phyloP scores from a whole-genome alignment of 805 yeast genomes.

The Wickerhamiella kurtzmanii region DNA sequence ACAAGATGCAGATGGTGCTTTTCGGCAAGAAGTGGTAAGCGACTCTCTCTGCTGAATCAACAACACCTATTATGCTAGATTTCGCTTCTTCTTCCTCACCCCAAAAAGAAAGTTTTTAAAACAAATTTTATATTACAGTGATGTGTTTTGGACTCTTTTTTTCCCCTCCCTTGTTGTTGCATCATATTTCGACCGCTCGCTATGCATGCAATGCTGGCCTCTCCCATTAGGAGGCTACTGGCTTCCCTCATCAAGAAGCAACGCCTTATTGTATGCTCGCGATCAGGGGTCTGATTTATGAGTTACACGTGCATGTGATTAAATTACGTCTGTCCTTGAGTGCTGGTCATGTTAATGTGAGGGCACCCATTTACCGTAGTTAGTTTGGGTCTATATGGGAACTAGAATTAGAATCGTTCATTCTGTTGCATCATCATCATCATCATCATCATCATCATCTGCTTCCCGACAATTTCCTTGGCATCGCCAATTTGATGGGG shows the following conservation, averaged over 20 bases:
- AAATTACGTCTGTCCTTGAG: not conserved
- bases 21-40: constrained; percentile 58
- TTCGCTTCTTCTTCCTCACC: not conserved
- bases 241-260: not conserved
- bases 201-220: not conserved
- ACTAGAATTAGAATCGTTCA: not conserved
- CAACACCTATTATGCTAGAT: not conserved
- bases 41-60: not conserved
- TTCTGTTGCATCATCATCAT: not conserved
- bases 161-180: not conserved
- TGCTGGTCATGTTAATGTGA: not conserved
- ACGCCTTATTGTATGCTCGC: not conserved
- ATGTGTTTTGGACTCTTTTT: not conserved
- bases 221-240: not conserved
- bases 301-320: not conserved
- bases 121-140: not conserved
- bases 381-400: not conserved
- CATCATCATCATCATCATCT: too few relatives aligned
- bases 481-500: not conserved
- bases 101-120: not conserved
- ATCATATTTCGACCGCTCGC: not conserved
- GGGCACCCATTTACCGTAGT: not conserved
- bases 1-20: constrained; percentile 80
- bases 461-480: not conserved
- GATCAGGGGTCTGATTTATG: not conserved